phyloP scores from a whole-genome alignment of 257 asterid genomes.

The Salvia splendens region DNA sequence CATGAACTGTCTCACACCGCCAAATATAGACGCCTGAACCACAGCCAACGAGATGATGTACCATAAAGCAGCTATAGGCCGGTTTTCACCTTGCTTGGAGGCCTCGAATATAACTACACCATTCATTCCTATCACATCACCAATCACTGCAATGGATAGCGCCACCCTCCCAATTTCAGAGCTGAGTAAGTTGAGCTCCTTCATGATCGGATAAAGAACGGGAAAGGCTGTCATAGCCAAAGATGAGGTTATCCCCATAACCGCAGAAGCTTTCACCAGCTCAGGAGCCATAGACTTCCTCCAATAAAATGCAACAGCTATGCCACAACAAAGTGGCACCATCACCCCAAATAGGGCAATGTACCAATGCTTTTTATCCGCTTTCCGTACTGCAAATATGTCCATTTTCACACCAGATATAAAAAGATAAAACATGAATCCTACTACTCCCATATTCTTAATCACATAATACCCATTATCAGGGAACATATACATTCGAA shows the following conservation, averaged over 20 bases:
- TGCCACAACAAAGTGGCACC: conserved; percentile 43
- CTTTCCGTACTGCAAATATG: conserved; percentile 37
- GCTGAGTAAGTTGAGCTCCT: conserved; percentile 78
- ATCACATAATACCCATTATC: conserved; percentile 49
- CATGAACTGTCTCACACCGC: conserved; percentile 59
- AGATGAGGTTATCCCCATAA: conserved; percentile 55
- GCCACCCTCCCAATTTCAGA: conserved; percentile 81
- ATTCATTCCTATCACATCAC: conserved; percentile 62
- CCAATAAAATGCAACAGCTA: conserved; percentile 35
- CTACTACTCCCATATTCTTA: conserved; percentile 59
- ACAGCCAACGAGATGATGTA: conserved; percentile 45
- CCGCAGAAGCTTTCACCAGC: conserved; percentile 44
- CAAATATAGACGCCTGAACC: conserved; percentile 35
- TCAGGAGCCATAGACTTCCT: conserved; percentile 42
- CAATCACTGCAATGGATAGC: conserved; percentile 48
- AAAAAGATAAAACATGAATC: conserved; percentile 82
- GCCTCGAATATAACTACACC: conserved; percentile 61
- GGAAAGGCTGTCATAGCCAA: conserved; percentile 69
- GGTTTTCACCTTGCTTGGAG: conserved; percentile 53
- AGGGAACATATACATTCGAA: conserved; percentile 50
- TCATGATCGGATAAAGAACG: conserved; percentile 62
- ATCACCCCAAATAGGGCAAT: conserved; percentile 43
- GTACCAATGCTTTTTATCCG: conserved; percentile 63
- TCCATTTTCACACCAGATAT: conserved; percentile 74
- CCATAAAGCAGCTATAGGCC: conserved; percentile 48